Conservation (phyloP, 176 grass and related monocot genomes). For the Aegilops sharonensis region DNA sequence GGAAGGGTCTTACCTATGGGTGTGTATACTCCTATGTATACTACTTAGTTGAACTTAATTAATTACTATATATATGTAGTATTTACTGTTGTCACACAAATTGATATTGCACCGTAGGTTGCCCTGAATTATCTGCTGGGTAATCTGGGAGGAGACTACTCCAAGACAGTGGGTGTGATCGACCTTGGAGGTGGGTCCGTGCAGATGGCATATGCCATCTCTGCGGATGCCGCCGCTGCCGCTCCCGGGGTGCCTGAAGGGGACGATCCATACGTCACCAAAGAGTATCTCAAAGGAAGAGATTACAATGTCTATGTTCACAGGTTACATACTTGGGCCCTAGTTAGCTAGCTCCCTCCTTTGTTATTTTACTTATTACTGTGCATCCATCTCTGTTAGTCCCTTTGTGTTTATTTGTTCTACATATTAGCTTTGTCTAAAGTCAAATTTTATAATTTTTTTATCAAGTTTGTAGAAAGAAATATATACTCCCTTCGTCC, state of each 20-base stretch:
- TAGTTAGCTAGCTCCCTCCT: not conserved
- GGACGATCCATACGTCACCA: not conserved
- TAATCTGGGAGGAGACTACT: not conserved
- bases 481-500: too few species aligned
- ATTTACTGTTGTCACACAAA: too few species aligned
- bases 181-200: not conserved
- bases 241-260: not conserved
- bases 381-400: too few species aligned
- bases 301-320: not conserved
- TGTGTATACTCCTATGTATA: not conserved
- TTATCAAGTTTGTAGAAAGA: too few species aligned
- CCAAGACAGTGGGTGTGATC: not conserved
- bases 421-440: too few species aligned
- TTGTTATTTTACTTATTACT: not conserved
- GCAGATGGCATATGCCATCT: not conserved
- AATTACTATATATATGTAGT: too few species aligned
- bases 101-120: not conserved
- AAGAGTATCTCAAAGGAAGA: not conserved
- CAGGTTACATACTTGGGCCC: not conserved
- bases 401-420: too few species aligned
- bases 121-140: not conserved
- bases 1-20: slow-evolving; percentile 66
- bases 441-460: too few species aligned
- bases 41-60: too few species aligned
- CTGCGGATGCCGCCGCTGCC: not conserved